These are phyloP conservation scores for Sclerotiophoma versabilis DNA, from an alignment of 2,329 filamentous ascomycete species.

Conservation along the genomic window DNA sequence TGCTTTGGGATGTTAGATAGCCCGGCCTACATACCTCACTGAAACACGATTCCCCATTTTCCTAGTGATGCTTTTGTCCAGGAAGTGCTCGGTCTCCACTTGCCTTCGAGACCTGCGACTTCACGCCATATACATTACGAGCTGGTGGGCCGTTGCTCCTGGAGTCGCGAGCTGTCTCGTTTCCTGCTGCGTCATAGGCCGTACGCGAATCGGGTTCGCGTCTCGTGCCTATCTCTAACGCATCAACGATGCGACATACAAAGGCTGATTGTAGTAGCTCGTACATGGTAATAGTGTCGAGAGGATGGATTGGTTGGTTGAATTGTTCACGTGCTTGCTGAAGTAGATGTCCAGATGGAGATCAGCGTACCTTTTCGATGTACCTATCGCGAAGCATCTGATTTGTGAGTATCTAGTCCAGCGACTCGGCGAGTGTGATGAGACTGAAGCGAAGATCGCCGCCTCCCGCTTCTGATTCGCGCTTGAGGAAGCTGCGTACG, in stretches of 20 bases:
- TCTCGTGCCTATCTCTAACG: background rate
- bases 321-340: background rate
- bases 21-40: constrained; percentile 2
- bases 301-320: background rate
- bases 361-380: background rate
- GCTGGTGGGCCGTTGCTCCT: no score
- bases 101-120: no score
- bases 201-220: no score
- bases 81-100: background rate
- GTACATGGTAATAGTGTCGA: background rate
- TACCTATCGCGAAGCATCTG: background rate
- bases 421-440: constrained; percentile 66
- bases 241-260: background rate
- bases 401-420: constrained; percentile 46
- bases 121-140: no score
- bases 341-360: background rate
- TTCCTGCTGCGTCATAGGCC: no score
- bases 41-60: constrained; percentile 1
- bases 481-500: constrained; percentile 65
- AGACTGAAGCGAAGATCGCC: constrained; percentile 70
- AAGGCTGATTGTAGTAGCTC: background rate
- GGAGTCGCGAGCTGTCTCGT: no score
- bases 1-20: background rate
- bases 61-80: background rate
- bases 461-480: constrained; percentile 61